Evolutionary conservation across 495 filamentous ascomycete genomes (phyloP).

Genomic region (Neurospora discreta): DNA sequence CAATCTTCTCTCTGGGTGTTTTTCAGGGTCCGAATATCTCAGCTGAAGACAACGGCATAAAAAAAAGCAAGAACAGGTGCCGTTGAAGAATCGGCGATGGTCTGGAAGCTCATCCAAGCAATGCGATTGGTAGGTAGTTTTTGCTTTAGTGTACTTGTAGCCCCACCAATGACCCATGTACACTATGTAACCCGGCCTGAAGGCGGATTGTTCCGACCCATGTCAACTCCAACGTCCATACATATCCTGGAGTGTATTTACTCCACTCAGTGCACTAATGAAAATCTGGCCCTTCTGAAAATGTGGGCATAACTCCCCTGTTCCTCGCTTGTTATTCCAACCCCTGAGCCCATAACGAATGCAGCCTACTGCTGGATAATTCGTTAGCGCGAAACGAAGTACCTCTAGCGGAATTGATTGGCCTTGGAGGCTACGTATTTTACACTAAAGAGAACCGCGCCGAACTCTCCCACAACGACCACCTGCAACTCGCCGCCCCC

Average conservation of each 20-base stretch:
- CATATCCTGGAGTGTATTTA: no score
- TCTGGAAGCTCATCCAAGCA: background rate
- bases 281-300: background rate
- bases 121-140: background rate
- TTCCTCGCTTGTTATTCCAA: background rate
- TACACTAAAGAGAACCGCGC: no score
- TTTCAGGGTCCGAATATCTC: background rate
- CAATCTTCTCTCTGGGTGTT: background rate
- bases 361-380: background rate
- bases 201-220: background rate
- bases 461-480: background rate
- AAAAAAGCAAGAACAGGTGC: background rate
- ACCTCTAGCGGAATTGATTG: background rate
- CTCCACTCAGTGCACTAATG: no score
- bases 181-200: no score
- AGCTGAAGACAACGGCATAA: background rate
- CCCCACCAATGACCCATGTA: no score
- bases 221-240: background rate
- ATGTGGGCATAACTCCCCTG: background rate
- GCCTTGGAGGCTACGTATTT: background rate
- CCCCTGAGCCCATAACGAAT: background rate
- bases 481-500: no score
- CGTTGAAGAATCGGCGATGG: background rate
- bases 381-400: background rate
- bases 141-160: no score